Base-by-base conservation (phyloP, 2,329 filamentous ascomycete genomes). In the Fusarium torreyae region DNA sequence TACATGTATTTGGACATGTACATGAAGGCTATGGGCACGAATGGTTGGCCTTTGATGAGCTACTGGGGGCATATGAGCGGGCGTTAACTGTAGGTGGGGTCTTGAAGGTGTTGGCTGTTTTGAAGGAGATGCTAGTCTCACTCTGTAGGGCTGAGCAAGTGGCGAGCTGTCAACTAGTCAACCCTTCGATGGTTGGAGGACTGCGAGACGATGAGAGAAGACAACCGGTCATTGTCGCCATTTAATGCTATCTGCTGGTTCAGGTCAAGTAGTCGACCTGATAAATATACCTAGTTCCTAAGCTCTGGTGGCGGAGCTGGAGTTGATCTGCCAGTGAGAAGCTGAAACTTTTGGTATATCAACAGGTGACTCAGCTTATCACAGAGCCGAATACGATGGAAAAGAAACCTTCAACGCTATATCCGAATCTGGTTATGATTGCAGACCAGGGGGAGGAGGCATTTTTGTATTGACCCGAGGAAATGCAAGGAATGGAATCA, bases 1-100 rank as follows among this genome's bases (percentile, higher is more conserved):
- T 93, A 44, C 86, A 87, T 44, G 82, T 92, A 8, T 92, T 88
- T 72, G 91, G 91, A 1, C 91, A 93, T 77, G 85, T 91, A 20
- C 90, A 93, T 75, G 86, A 88, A 66, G 88, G 83, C 1, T 69
- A 75, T 10, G 80, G 80, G 2, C 64, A 67, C 17, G 79, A 82
- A 49, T 63, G 59, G 53, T 39, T 76, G 13, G 57, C 52, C 4
- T 80, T 78, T 42, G 76, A 81, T 50, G 40, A 20, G 17, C n/a
- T 78, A 14, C 76, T 76, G 67, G 45, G 53, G 20, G 66, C 69
- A 24, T 78, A 74, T 36, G 46, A 71, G 22, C 22, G 39, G 24
- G 31, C 54, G 14, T 45, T 65, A 17, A n/a, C 7, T 10, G 52
- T 28, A 42, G 36, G 24, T 31, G 51, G 51, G 17, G 42, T 54